Conservation (phyloP, 305 asterid species). For the Fraxinus nigra region DNA sequence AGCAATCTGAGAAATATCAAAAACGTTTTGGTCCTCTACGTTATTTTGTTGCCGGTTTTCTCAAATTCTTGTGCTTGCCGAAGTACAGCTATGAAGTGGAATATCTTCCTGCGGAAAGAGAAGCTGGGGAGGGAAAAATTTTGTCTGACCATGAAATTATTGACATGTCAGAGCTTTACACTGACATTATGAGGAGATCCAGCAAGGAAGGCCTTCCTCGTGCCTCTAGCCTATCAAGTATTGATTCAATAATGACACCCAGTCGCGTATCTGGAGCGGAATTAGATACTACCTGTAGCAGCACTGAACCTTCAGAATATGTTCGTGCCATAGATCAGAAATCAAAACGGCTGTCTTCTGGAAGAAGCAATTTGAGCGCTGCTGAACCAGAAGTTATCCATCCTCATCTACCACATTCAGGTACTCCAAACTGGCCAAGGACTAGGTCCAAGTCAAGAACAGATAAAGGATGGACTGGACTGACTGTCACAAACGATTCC, state of each 20-base stretch:
- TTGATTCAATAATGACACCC: slow-evolving; percentile 91
- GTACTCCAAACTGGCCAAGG: slow-evolving; percentile 84
- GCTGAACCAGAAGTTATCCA: slow-evolving; percentile 94
- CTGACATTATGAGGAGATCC: slow-evolving; percentile 91
- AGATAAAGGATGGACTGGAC: slow-evolving; percentile 76
- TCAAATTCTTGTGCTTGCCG: slow-evolving; percentile 90
- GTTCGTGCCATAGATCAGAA: slow-evolving; percentile 96
- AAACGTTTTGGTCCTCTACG: slow-evolving; percentile 94
- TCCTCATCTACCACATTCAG: slow-evolving; percentile 74
- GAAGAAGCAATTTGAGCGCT: slow-evolving; percentile 57
- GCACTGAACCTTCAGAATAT: slow-evolving; percentile 92
- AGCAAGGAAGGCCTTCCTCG: slow-evolving; percentile 97
- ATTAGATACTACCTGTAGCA: slow-evolving; percentile 66
- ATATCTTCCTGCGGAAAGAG: slow-evolving; percentile 73
- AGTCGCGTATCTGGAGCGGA: slow-evolving; percentile 73
- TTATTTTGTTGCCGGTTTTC: slow-evolving; percentile 93
- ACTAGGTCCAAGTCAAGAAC: slow-evolving; percentile 84
- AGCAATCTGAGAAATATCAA: slow-evolving; percentile 95
- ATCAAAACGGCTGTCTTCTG: slow-evolving; percentile 80
- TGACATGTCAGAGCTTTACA: slow-evolving; percentile 88
- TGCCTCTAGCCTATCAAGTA: slow-evolving; percentile 92
- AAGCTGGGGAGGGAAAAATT: slow-evolving; percentile 50
- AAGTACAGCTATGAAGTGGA: slow-evolving; percentile 89
- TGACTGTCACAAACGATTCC: slow-evolving; percentile 53
- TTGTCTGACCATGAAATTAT: slow-evolving; percentile 48